These are phyloP conservation scores for Phaffia tasmanica DNA, from an alignment of 768 basidiomycete genomes.

Conservation along the genomic window DNA sequence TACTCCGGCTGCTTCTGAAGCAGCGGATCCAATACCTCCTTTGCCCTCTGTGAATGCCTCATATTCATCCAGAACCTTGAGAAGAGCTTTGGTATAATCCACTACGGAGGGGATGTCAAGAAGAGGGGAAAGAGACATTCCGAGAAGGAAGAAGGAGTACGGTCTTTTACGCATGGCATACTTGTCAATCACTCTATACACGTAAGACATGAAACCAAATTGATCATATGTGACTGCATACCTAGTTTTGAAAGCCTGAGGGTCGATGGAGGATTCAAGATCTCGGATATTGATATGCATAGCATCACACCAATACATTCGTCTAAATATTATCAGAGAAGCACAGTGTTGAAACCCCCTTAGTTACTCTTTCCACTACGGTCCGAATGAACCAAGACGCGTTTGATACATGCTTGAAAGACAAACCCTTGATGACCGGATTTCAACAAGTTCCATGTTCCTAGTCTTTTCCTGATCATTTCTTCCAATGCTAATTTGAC, in stretches of 20 bases:
- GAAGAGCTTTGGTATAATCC: background rate
- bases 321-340: background rate
- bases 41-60: background rate
- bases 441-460: constrained; percentile 4
- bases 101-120: constrained; percentile 4
- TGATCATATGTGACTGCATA: too few species aligned
- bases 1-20: background rate
- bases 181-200: too few species aligned
- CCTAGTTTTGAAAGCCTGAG: background rate
- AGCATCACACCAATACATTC: constrained; percentile 10
- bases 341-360: background rate
- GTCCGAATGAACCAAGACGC: too few species aligned
- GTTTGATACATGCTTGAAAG: background rate
- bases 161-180: background rate
- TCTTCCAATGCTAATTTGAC: background rate
- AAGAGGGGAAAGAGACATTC: constrained; percentile 12
- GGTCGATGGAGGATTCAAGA: constrained; percentile 1
- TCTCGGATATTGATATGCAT: constrained; percentile 1
- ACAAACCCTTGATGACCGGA: constrained; percentile 13
- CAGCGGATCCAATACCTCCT: background rate
- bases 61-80: constrained; percentile 3
- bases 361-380: background rate
- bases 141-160: constrained; percentile 10
- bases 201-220: too few species aligned
- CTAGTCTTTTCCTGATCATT: constrained; percentile 6